phyloP scores from a whole-genome alignment of 257 asterid genomes.

The Nicotiana knightiana region DNA sequence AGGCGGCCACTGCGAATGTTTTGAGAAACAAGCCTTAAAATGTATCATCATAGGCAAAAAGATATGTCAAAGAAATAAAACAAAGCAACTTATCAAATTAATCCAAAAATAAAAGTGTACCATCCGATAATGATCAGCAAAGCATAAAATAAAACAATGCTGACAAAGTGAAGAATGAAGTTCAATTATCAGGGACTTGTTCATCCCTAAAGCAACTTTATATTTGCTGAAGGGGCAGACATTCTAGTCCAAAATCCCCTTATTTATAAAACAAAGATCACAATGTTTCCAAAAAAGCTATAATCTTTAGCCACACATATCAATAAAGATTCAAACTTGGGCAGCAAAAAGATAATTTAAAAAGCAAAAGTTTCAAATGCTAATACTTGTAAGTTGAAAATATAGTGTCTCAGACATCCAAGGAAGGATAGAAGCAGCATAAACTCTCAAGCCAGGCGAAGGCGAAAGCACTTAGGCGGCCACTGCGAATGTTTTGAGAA shows the following conservation, averaged over 20 bases:
- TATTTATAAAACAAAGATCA: background rate
- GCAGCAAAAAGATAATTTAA: background rate
- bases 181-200: slow-evolving; percentile 25
- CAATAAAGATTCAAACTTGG: background rate
- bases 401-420: slow-evolving; percentile 46
- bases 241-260: slow-evolving; percentile 17
- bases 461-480: slow-evolving; percentile 59
- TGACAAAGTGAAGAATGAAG: slow-evolving; percentile 43
- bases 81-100: background rate
- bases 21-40: slow-evolving; percentile 68
- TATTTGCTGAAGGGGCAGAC: slow-evolving; percentile 23
- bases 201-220: slow-evolving; percentile 32
- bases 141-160: slow-evolving; percentile 5
- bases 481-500: slow-evolving; percentile 66
- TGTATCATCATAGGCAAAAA: slow-evolving; percentile 33
- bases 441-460: slow-evolving; percentile 53
- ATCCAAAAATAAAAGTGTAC: background rate
- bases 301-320: no score
- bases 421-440: slow-evolving; percentile 47
- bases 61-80: background rate
- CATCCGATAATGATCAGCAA: slow-evolving; percentile 42
- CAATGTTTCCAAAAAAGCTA: background rate
- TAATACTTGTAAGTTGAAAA: background rate
- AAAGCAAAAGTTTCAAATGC: background rate
- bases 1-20: slow-evolving; percentile 80